Percentiles rank a stretch among this genome's conserved stretches.
phyloP scores from a whole-genome alignment of 2,329 filamentous ascomycete species.

The Dactylellina parvicollis region DNA sequence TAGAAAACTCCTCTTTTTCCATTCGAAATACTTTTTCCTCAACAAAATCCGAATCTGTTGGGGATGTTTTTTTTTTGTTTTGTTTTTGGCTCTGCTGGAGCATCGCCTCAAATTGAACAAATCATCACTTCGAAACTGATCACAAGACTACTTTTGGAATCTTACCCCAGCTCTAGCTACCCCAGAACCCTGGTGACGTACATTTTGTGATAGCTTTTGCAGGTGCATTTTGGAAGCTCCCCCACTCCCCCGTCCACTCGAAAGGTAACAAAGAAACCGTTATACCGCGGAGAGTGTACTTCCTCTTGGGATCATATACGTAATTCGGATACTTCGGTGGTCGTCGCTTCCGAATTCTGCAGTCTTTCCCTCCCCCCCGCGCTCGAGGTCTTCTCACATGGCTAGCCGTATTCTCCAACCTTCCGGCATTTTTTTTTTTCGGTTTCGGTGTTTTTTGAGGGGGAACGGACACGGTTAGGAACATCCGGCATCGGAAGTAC shows the following conservation, averaged over 20 bases:
- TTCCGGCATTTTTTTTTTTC: background rate
- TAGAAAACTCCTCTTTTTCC: no score
- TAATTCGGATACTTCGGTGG: background rate
- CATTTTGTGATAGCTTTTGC: background rate
- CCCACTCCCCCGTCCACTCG: background rate
- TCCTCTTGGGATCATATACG: background rate
- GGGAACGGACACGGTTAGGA: no score
- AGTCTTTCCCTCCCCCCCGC: background rate
- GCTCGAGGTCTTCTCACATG: no score
- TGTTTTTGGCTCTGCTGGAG: background rate
- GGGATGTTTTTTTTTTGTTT: background rate
- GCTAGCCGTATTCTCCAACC: background rate
- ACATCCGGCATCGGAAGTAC: no score
- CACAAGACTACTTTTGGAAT: conserved; percentile 6
- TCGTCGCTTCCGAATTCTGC: background rate
- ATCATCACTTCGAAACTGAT: conserved; percentile 13
- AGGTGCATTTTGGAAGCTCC: background rate
- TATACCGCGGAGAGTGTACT: conserved; percentile 13
- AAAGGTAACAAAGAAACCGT: background rate
- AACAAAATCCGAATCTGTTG: conserved; percentile 15
- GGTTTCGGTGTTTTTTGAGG: no score
- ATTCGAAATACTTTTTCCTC: no score
- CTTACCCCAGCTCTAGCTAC: background rate
- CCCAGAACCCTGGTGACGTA: conserved; percentile 18
- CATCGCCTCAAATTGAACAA: conserved; percentile 25